Evolutionary conservation across 352 stramenopile genomes (phyloP).

Genomic region (Pythium insidiosum): DNA sequence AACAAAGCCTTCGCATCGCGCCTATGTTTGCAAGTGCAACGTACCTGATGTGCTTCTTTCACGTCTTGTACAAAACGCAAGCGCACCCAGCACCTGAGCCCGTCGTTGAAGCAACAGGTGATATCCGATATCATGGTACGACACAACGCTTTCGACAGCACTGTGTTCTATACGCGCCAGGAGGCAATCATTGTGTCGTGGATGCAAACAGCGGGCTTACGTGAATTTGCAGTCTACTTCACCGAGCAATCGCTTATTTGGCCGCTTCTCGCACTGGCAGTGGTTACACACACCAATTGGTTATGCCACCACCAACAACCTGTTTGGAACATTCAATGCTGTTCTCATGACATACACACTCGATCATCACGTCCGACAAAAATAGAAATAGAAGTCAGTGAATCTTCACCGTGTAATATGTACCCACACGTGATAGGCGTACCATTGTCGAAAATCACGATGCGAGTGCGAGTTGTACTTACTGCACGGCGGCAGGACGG

Average conservation of each 20-base stretch:
- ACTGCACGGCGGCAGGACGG: too few relatives aligned
- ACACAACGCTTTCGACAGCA: neutral
- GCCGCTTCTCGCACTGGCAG: conserved; percentile 9
- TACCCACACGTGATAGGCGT: too few relatives aligned
- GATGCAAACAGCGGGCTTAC: neutral
- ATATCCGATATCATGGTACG: conserved; percentile 1
- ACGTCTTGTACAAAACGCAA: conserved; percentile 7
- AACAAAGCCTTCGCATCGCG: neutral
- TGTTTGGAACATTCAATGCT: conserved; percentile 8
- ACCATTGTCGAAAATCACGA: too few relatives aligned
- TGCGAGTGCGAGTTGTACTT: too few relatives aligned
- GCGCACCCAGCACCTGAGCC: neutral
- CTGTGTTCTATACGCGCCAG: neutral
- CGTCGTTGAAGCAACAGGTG: neutral
- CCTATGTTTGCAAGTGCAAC: neutral
- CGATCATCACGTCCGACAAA: neutral
- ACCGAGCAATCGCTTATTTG: neutral
- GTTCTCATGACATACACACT: conserved; percentile 6
- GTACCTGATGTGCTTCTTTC: conserved; percentile 5
- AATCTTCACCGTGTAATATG: too few relatives aligned
- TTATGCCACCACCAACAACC: conserved; percentile 10
- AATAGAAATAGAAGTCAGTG: conserved; percentile 3
- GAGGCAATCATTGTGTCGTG: neutral
- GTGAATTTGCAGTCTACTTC: conserved; percentile 2
- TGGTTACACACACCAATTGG: conserved; percentile 5